Conservation (phyloP, 164 flowering plant species). For the Annona cherimola region DNA sequence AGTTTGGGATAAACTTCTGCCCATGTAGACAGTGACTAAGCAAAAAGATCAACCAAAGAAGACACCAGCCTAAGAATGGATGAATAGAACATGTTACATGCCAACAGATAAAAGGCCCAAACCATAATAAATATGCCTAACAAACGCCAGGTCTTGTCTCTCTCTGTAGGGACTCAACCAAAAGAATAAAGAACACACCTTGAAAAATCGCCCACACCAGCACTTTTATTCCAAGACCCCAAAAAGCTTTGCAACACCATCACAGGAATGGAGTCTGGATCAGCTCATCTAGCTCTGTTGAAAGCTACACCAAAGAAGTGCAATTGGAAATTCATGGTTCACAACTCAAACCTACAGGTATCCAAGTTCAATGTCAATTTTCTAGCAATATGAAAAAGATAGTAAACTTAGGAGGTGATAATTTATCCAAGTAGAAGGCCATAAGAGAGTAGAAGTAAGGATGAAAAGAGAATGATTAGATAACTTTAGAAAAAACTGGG, state of each 20-base stretch:
- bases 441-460: no score
- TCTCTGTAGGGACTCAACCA: not conserved
- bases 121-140: no score
- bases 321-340: constrained; percentile 68
- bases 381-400: not conserved
- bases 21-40: no score
- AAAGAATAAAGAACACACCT: constrained; percentile 38
- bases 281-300: constrained; percentile 79
- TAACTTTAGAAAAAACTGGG: no score
- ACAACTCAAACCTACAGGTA: constrained; percentile 58
- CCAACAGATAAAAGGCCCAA: no score
- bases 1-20: no score
- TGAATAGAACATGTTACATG: no score
- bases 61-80: no score
- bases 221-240: constrained; percentile 76
- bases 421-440: no score
- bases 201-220: constrained; percentile 69
- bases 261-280: constrained; percentile 82
- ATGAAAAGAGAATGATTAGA: no score
- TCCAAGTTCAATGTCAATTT: constrained; percentile 1
- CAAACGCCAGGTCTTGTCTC: no score
- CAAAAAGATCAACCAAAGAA: no score
- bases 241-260: constrained; percentile 86
- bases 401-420: not conserved
- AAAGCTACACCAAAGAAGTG: constrained; percentile 89